A percentile compares a stretch with the other conserved stretches of the same genome.
phyloP scores from a whole-genome alignment of 1,284 basidiomycete genomes.

The Chalciporus sp. region DNA sequence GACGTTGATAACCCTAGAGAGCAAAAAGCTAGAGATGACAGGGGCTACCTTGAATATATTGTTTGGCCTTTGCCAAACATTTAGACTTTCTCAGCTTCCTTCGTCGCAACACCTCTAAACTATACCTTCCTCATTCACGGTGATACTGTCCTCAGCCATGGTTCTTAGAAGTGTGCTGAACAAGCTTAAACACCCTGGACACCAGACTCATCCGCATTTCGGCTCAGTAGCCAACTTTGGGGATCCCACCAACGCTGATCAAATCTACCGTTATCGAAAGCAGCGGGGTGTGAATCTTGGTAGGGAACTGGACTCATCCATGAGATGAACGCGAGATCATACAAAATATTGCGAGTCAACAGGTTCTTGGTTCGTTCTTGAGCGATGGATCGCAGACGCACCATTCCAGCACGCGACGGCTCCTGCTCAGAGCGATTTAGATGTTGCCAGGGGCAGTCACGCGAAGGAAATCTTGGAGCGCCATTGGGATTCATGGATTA shows the following conservation, averaged over 20 bases:
- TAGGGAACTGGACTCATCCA: slow-evolving; percentile 31
- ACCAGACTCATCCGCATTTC: neutral
- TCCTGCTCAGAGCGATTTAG: slow-evolving; percentile 73
- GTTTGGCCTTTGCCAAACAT: neutral
- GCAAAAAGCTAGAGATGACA: too few species aligned
- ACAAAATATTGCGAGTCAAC: neutral
- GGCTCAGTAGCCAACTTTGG: slow-evolving; percentile 7
- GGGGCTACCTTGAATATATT: neutral
- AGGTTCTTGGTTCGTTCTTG: slow-evolving; percentile 81
- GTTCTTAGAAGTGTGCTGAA: slow-evolving; percentile 16
- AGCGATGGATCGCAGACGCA: slow-evolving; percentile 68
- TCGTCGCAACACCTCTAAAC: too few species aligned
- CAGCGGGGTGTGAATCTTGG: slow-evolving; percentile 87
- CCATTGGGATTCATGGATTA: slow-evolving; percentile 86
- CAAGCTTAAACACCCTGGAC: slow-evolving; percentile 19
- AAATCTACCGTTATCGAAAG: slow-evolving; percentile 66
- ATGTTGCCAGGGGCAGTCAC: slow-evolving; percentile 65
- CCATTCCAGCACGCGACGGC: slow-evolving; percentile 56
- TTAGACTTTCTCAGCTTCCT: too few species aligned
- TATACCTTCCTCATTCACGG: too few species aligned
- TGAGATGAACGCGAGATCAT: slow-evolving; percentile 8
- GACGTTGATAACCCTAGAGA: too few species aligned
- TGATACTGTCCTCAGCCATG: slow-evolving; percentile 8
- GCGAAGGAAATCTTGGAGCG: slow-evolving; percentile 68
- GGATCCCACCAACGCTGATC: slow-evolving; percentile 23